phyloP scores from a whole-genome alignment of 2,329 filamentous ascomycete genomes.

The Teratosphaeriaceae sp. region DNA sequence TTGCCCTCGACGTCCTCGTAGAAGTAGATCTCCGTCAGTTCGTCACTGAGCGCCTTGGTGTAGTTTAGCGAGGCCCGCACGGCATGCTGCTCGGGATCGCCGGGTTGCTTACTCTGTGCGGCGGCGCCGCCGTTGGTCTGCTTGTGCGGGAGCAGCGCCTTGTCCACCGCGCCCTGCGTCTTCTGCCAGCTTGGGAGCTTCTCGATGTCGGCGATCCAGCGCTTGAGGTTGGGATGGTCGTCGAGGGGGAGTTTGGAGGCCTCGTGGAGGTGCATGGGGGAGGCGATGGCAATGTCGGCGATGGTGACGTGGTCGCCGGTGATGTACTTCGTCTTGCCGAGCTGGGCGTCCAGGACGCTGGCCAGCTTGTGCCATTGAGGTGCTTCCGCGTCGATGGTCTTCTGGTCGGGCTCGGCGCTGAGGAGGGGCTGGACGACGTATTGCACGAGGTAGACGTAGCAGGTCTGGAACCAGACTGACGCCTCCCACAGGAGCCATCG shows the following conservation, averaged over 20 bases:
- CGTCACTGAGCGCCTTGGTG: constrained; percentile 35
- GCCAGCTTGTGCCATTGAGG: constrained; percentile 32
- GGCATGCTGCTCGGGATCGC: neutral
- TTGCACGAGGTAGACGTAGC: constrained; percentile 37
- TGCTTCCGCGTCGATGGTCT: constrained; percentile 30
- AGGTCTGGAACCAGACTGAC: constrained; percentile 34
- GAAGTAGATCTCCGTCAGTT: constrained; percentile 38
- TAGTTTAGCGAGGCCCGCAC: constrained; percentile 43
- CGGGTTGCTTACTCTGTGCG: neutral
- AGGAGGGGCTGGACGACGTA: constrained; percentile 36
- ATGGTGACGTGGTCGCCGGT: constrained; percentile 33
- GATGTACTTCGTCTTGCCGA: constrained; percentile 33
- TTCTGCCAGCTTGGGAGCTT: constrained; percentile 34
- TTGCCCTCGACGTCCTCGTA: constrained; percentile 32
- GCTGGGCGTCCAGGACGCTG: constrained; percentile 32
- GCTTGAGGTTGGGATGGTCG: constrained; percentile 32
- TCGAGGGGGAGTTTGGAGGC: constrained; percentile 31
- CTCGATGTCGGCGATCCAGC: constrained; percentile 36
- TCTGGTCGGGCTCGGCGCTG: constrained; percentile 29
- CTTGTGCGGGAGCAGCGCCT: constrained; percentile 27
- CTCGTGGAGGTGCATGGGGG: constrained; percentile 34
- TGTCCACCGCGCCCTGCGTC: constrained; percentile 35
- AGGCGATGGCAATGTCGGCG: constrained; percentile 36
- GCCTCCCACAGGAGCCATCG: constrained; percentile 40
- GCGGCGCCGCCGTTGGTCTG: constrained; percentile 11